Conservation (phyloP, 1,139 yeast genomes). For the Debaryomyces psychrophilus region DNA sequence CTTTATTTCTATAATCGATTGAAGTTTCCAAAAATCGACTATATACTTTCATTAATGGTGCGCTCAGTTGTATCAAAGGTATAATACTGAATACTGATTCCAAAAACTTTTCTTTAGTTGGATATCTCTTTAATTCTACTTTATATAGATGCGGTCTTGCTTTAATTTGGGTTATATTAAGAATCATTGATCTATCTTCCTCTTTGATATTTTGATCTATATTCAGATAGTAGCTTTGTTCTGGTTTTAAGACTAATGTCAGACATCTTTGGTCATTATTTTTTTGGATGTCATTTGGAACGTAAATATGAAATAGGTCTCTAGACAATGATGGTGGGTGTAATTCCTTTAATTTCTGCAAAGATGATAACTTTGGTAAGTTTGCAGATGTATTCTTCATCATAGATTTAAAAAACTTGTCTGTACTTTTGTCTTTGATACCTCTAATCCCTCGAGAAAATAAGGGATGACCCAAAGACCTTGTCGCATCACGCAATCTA, state of each 20-base stretch:
- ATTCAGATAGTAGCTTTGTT: not conserved
- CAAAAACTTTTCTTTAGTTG: not conserved
- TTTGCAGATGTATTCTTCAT: constrained; percentile 32
- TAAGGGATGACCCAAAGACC: constrained; percentile 11
- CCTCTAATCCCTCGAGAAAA: constrained; percentile 14
- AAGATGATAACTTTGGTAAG: constrained; percentile 23
- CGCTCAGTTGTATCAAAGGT: constrained; percentile 5
- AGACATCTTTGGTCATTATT: not conserved
- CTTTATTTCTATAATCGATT: not conserved
- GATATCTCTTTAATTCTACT: constrained; percentile 1
- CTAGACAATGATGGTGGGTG: constrained; percentile 23
- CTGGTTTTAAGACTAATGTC: not conserved
- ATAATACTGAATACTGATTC: not conserved
- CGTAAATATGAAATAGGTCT: constrained; percentile 26
- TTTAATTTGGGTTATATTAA: not conserved
- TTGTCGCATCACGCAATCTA: constrained; percentile 39
- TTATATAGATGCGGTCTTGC: not conserved
- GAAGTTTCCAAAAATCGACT: constrained; percentile 16
- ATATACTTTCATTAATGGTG: constrained; percentile 28
- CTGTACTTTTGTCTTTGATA: constrained; percentile 14
- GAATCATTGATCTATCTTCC: constrained; percentile 1
- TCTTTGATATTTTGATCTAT: not conserved
- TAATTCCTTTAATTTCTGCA: constrained; percentile 29
- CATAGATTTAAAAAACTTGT: constrained; percentile 21
- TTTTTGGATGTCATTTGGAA: constrained; percentile 4